phyloP scores from a whole-genome alignment of 2,329 filamentous ascomycete species.

The Penicillium sp. region DNA sequence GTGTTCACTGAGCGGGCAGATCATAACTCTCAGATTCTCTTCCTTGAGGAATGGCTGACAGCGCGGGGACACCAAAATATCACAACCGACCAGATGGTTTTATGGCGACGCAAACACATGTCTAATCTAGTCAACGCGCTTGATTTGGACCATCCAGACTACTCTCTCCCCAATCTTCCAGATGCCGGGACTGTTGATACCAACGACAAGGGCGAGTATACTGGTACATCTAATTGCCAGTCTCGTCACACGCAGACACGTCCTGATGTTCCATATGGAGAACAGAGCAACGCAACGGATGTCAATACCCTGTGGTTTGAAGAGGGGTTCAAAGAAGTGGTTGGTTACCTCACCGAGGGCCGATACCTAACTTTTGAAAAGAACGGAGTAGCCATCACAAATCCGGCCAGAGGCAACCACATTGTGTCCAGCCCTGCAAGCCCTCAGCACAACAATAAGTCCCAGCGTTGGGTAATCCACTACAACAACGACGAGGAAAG shows the following conservation, averaged over 20 bases:
- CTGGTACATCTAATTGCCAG: slow-evolving; percentile 49
- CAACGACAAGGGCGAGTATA: slow-evolving; percentile 46
- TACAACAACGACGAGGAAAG: slow-evolving; percentile 36
- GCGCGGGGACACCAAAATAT: slow-evolving; percentile 46
- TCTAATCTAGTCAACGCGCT: slow-evolving; percentile 51
- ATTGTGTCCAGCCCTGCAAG: slow-evolving; percentile 29
- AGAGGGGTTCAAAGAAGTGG: slow-evolving; percentile 54
- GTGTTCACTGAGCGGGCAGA: slow-evolving; percentile 57
- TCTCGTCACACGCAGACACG: slow-evolving; percentile 37
- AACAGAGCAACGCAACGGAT: slow-evolving; percentile 38
- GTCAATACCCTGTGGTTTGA: slow-evolving; percentile 46
- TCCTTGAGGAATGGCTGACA: slow-evolving; percentile 53
- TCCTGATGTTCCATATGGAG: slow-evolving; percentile 53
- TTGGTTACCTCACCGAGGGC: slow-evolving; percentile 56
- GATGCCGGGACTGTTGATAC: slow-evolving; percentile 46
- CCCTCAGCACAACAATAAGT: slow-evolving; percentile 40
- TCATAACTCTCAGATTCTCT: slow-evolving; percentile 57
- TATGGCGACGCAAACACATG: slow-evolving; percentile 51
- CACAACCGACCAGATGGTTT: slow-evolving; percentile 45
- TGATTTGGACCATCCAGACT: slow-evolving; percentile 51
- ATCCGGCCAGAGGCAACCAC: slow-evolving; percentile 19
- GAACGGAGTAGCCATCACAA: slow-evolving; percentile 47
- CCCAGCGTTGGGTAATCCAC: slow-evolving; percentile 55
- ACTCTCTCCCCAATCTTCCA: slow-evolving; percentile 50
- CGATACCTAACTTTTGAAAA: slow-evolving; percentile 55